Base-by-base conservation (phyloP, 1,139 yeast genomes). In the Saccharomyces hybrid region DNA sequence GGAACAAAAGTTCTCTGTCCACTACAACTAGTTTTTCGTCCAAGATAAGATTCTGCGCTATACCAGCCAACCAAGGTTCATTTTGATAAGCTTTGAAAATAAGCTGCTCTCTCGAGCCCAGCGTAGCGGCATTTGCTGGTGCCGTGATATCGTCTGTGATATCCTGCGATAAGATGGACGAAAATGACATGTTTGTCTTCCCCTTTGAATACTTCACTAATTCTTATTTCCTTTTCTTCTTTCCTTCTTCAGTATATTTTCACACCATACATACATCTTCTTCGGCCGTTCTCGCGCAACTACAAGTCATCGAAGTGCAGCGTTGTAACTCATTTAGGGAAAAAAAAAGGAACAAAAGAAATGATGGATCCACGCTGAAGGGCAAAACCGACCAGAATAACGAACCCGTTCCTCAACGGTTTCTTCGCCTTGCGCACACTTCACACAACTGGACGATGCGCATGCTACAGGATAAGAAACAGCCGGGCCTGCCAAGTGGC, bases 1-100 rank as follows among this genome's bases (percentile, higher is more conserved):
- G 79, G 57, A 76, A 75, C 6, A 76, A 52, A 12, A 70, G 56
- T 16, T 65, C 65, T 16, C 63, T 58, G 49, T 66, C 62, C 1
- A 62, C 57, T 19, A 38, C 42, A 3, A 54, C 50, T 48, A 60
- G 49, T 50, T 59, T 62, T 49, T 60, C 59, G 6, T 66, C 62
- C 9, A 56, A 51, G 16, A 57, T 52, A 19, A 57, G 52, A 3
- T 54, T 38, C 11, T 55, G 42, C 19, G 63, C 53, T 14, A 26
- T 27, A n/a, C 46, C 46, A 16, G 29, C 12, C 8, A 58, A 48
- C 70, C 70, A 67, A 4, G 67, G 58, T 26, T 57, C 62, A 48
- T 61, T 65, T 24, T 56, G 52, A 42, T 57, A 66, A 2, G 70
- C 65, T 19, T 51, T 52, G 6, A 60, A 42, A 26, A 66, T 54